These are phyloP conservation scores for Collybia nuda DNA, from an alignment of 768 basidiomycete species.

Conservation along the genomic window DNA sequence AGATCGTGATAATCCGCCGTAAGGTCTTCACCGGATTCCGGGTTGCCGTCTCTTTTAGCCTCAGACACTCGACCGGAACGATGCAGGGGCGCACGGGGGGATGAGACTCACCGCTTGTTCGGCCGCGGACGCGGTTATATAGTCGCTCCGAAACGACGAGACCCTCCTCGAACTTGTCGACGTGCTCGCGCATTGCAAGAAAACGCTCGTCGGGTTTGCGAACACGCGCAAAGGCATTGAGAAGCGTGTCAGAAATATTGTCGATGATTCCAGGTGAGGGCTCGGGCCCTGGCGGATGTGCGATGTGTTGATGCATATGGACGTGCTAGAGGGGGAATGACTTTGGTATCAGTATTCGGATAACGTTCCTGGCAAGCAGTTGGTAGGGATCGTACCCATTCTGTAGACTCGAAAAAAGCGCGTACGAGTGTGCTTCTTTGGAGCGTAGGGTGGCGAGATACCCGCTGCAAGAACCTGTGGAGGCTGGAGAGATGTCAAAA, in stretches of 20 bases:
- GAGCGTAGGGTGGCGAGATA: constrained; percentile 92
- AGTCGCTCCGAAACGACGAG: constrained; percentile 77
- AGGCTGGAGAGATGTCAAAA: constrained; percentile 54
- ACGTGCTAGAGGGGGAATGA: constrained; percentile 67
- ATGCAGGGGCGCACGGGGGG: constrained; percentile 12
- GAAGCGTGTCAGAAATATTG: constrained; percentile 91
- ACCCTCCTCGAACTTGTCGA: constrained; percentile 98
- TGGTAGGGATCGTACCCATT: constrained; percentile 75
- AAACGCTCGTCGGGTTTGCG: constrained; percentile 98
- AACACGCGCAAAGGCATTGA: constrained; percentile 94
- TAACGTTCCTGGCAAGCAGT: no score
- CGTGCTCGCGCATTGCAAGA: constrained; percentile 83
- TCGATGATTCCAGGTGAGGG: constrained; percentile 82
- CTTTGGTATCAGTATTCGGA: no score
- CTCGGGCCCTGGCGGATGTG: constrained; percentile 88
- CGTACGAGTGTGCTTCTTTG: constrained; percentile 89
- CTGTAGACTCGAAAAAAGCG: constrained; percentile 93
- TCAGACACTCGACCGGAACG: constrained; percentile 55
- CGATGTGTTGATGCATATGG: constrained; percentile 94
- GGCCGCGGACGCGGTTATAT: constrained; percentile 72
- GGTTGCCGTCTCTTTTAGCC: constrained; percentile 83
- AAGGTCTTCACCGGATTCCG: constrained; percentile 88
- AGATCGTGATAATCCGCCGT: constrained; percentile 97
- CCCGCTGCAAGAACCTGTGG: constrained; percentile 86
- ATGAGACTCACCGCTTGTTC: constrained; percentile 80